Evolutionary conservation across 73 alveolate species (phyloP).

Genomic region (Paraurostyla sp.): DNA sequence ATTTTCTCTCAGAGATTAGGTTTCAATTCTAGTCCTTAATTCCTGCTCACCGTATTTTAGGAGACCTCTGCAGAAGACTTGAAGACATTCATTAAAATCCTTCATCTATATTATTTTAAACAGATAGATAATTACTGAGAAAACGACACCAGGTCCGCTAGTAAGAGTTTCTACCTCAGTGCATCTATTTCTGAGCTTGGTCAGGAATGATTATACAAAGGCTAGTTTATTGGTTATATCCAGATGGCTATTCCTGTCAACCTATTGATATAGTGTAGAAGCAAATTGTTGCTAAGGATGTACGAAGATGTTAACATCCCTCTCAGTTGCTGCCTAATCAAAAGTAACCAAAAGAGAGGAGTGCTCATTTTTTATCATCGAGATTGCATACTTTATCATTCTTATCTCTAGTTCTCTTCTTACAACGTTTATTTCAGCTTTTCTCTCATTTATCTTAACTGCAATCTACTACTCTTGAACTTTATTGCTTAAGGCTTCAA

Average conservation of each 20-base stretch:
- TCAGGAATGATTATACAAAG: slow-evolving; percentile 69
- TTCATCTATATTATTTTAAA: slow-evolving; percentile 47
- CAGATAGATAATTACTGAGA: slow-evolving; percentile 29
- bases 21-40: slow-evolving; percentile 62
- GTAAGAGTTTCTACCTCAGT: slow-evolving; percentile 82
- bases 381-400: slow-evolving; percentile 63
- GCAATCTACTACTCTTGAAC: background rate
- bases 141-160: slow-evolving; percentile 78
- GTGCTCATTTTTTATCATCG: slow-evolving; percentile 61
- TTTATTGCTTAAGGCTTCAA: background rate
- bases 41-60: slow-evolving; percentile 70
- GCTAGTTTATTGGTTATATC: slow-evolving; percentile 70
- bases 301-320: slow-evolving; percentile 35
- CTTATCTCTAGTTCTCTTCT: slow-evolving; percentile 68
- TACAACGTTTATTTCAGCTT: slow-evolving; percentile 51
- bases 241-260: slow-evolving; percentile 69
- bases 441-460: slow-evolving; percentile 8
- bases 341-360: slow-evolving; percentile 64
- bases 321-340: slow-evolving; percentile 72
- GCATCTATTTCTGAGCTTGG: slow-evolving; percentile 73
- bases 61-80: slow-evolving; percentile 66
- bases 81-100: slow-evolving; percentile 78
- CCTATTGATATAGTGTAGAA: slow-evolving; percentile 64
- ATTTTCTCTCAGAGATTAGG: slow-evolving; percentile 53
- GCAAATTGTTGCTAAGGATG: slow-evolving; percentile 78